phyloP scores from a whole-genome alignment of 495 filamentous ascomycete species.

The Paragyromitra xinjiangensis region DNA sequence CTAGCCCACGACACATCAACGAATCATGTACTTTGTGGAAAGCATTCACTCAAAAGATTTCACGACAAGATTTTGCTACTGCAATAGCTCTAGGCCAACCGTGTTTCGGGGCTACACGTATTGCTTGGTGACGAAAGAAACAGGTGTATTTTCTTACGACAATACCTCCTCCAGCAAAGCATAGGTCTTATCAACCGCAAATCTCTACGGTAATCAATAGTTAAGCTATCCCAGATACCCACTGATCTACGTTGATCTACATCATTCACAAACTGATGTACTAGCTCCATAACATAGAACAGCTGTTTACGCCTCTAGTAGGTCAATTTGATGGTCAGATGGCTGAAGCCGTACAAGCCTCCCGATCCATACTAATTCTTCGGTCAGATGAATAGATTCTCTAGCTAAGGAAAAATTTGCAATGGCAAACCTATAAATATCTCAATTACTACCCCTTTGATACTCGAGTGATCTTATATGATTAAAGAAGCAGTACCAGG shows the following conservation, averaged over 20 bases:
- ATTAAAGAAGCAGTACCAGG: not conserved
- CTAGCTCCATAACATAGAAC: no score
- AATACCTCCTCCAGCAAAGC: not conserved
- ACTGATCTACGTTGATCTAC: no score
- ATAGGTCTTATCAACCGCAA: not conserved
- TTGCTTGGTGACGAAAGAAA: not conserved
- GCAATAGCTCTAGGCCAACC: not conserved
- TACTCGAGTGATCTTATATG: conserved; percentile 14
- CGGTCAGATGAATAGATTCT: not conserved
- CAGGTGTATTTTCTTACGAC: not conserved
- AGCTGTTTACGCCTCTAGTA: no score
- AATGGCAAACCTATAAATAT: not conserved
- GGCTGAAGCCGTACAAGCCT: no score
- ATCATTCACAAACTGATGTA: no score
- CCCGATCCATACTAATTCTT: not conserved
- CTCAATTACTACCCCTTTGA: not conserved
- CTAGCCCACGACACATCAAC: no score
- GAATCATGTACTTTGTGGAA: no score
- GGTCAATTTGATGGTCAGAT: no score
- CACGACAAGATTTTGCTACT: no score
- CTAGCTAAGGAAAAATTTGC: not conserved
- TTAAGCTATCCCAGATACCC: no score
- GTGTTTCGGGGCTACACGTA: not conserved
- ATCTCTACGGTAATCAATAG: not conserved
- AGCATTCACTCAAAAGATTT: no score